Evolutionary conservation across 805 yeast genomes (phyloP).

Genomic region (Cyberlindnera misumaiensis): DNA sequence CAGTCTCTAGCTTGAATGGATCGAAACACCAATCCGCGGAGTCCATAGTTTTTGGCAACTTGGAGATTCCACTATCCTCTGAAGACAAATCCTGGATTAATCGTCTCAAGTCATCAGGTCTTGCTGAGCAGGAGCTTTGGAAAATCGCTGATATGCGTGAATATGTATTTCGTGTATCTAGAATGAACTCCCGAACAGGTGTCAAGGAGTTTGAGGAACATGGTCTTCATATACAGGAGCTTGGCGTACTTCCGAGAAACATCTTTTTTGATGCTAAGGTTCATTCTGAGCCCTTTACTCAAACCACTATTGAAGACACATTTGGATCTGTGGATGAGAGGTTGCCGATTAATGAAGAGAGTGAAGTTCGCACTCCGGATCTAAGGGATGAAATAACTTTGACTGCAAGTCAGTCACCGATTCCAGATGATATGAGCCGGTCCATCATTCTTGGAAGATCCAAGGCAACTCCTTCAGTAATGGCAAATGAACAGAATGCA

Average conservation of each 20-base stretch:
- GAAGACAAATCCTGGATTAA: slow-evolving; percentile 72
- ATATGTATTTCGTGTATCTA: slow-evolving; percentile 55
- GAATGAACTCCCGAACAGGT: slow-evolving; percentile 25
- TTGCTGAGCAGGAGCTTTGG: slow-evolving; percentile 72
- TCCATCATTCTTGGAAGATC: slow-evolving; percentile 29
- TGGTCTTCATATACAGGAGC: slow-evolving; percentile 22
- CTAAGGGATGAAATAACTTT: slow-evolving; percentile 9
- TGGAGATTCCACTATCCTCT: slow-evolving; percentile 47
- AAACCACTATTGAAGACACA: slow-evolving; percentile 6
- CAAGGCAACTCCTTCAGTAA: slow-evolving; percentile 34
- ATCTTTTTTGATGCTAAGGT: slow-evolving; percentile 41
- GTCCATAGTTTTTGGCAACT: slow-evolving; percentile 32
- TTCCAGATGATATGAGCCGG: slow-evolving; percentile 18
- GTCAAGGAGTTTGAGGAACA: slow-evolving; percentile 11
- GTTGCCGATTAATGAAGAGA: slow-evolving; percentile 6
- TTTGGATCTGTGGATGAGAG: slow-evolving; percentile 11
- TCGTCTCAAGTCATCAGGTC: slow-evolving; percentile 64
- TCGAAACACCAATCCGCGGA: slow-evolving; percentile 11
- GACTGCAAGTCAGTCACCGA: slow-evolving; percentile 6
- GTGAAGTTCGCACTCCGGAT: neutral
- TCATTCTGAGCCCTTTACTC: slow-evolving; percentile 12
- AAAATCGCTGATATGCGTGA: slow-evolving; percentile 66
- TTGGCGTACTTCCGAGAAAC: slow-evolving; percentile 40
- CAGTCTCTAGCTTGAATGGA: slow-evolving; percentile 8
- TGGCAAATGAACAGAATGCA: slow-evolving; percentile 33